phyloP scores from a whole-genome alignment of 768 basidiomycete species.

The Hygrophoropsis aurantiaca region DNA sequence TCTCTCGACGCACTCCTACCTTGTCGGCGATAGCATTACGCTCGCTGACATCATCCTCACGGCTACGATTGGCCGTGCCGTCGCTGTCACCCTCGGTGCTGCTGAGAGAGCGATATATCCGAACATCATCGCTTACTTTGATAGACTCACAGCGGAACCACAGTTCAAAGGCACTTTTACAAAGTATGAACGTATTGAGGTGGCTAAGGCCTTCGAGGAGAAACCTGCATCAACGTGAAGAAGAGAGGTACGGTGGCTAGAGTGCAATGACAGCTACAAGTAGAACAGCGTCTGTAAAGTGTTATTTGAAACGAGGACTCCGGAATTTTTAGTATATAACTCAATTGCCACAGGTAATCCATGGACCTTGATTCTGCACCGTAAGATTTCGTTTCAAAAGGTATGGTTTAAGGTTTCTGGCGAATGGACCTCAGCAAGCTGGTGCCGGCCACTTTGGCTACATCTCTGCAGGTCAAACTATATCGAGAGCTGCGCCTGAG shows the following conservation, averaged over 20 bases:
- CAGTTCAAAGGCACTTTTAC: conserved; percentile 18
- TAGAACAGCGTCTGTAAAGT: no score
- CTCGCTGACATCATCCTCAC: conserved; percentile 27
- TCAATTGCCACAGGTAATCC: no score
- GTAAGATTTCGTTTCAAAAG: no score
- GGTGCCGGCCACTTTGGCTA: conserved; percentile 51
- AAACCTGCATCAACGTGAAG: no score
- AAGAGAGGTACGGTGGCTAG: no score
- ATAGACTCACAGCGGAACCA: conserved; percentile 17
- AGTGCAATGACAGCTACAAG: no score
- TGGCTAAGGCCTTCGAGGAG: conserved; percentile 10
- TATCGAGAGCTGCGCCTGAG: conserved; percentile 62
- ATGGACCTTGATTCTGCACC: no score
- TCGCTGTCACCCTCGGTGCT: conserved; percentile 21
- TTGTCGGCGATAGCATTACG: conserved; percentile 21
- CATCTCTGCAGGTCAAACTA: conserved; percentile 86
- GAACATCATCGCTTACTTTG: conserved; percentile 23
- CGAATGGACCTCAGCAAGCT: not conserved
- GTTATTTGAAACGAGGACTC: no score
- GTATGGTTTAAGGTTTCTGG: no score
- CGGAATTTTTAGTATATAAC: no score
- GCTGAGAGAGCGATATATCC: conserved; percentile 25
- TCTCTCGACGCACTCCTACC: conserved; percentile 17
- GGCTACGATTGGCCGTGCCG: conserved; percentile 19
- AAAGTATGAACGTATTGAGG: conserved; percentile 16